Conservation (phyloP, 306 rosid species). For the Dryas drummondii region DNA sequence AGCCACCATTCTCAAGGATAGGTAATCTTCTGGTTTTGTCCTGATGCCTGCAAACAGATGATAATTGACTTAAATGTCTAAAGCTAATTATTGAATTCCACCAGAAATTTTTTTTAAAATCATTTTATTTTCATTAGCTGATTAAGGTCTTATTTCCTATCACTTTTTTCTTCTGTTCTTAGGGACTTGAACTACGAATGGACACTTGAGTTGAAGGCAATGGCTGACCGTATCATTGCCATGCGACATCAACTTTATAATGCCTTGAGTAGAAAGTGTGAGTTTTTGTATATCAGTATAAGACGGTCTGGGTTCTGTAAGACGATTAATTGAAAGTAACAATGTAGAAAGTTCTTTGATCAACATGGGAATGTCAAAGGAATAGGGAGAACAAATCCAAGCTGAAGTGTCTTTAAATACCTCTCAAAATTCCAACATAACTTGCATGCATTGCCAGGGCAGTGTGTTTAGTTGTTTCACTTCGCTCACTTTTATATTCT, state of each 20-base stretch:
- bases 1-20: constrained; percentile 82
- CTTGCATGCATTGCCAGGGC: too few relatives aligned
- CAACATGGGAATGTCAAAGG: not conserved
- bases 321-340: not conserved
- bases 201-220: constrained; percentile 94
- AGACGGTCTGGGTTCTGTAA: not conserved
- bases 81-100: not conserved
- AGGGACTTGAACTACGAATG: constrained; percentile 84
- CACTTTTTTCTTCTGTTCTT: not conserved
- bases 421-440: not conserved
- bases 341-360: not conserved
- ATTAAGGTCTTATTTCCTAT: not conserved
- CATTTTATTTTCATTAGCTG: not conserved
- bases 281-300: constrained; percentile 14
- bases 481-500: constrained; percentile 9
- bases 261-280: constrained; percentile 75
- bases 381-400: not conserved
- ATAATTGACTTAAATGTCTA: not conserved
- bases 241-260: constrained; percentile 94
- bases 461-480: not conserved
- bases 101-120: accelerated
- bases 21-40: constrained; percentile 42
- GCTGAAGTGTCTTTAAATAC: not conserved
- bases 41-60: not conserved
- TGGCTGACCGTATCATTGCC: constrained; percentile 96